Conservation (phyloP, 345 rosid genomes). For the Murraya paniculata region DNA sequence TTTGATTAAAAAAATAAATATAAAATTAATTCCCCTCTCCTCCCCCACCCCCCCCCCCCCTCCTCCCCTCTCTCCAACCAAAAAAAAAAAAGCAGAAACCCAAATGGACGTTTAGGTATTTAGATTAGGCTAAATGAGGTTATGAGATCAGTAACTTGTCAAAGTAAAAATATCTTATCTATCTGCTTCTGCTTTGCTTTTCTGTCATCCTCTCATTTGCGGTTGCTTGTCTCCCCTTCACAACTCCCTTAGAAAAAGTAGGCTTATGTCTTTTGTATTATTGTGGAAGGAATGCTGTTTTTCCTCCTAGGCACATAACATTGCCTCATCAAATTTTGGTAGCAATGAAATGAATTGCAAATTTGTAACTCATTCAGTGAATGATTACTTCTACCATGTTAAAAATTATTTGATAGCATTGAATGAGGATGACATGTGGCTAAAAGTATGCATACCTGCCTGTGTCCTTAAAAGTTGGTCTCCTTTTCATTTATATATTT, state of each 20-base stretch:
- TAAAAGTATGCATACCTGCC: not conserved
- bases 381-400: not conserved
- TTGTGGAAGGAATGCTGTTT: not conserved
- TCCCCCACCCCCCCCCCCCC: too few relatives aligned
- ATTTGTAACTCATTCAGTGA: not conserved
- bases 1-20: not conserved
- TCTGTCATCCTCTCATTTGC: slow-evolving; percentile 29
- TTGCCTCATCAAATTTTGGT: not conserved
- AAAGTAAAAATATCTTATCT: slow-evolving; percentile 10
- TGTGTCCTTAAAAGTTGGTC: too few relatives aligned
- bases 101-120: slow-evolving; percentile 23
- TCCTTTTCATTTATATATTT: not conserved
- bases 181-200: slow-evolving; percentile 21
- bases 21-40: too few relatives aligned
- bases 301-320: not conserved
- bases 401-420: not conserved
- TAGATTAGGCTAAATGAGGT: slow-evolving; percentile 9
- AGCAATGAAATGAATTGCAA: not conserved
- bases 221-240: slow-evolving; percentile 16
- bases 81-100: not conserved
- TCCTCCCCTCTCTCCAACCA: too few relatives aligned
- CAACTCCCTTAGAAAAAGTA: not conserved
- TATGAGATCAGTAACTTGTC: slow-evolving; percentile 12
- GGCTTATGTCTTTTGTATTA: slow-evolving; percentile 10
- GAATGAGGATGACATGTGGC: not conserved